A percentile compares a stretch with the other conserved stretches of the same genome.
phyloP scores from a whole-genome alignment of 140 eudicot genomes.

The Senecio squalidus region DNA sequence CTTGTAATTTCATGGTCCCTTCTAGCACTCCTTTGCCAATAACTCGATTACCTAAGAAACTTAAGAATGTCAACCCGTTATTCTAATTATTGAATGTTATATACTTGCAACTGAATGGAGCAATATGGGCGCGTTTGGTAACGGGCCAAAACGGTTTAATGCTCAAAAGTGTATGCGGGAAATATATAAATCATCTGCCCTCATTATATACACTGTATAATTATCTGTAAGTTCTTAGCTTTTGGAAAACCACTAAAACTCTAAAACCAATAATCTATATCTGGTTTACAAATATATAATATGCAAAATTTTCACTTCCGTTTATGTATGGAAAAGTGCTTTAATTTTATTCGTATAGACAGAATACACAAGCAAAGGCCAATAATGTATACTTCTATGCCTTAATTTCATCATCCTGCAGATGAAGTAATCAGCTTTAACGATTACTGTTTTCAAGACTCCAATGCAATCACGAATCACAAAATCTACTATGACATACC shows the following conservation, averaged over 20 bases:
- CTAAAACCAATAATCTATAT: too few species aligned
- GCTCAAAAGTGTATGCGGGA: too few species aligned
- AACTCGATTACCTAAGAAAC: constrained; percentile 51
- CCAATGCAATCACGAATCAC: background rate
- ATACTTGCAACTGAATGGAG: background rate
- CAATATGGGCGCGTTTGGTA: too few species aligned
- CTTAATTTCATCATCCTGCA: background rate
- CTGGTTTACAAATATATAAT: too few species aligned
- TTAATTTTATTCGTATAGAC: too few species aligned
- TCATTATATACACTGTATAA: too few species aligned
- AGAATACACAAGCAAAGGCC: background rate
- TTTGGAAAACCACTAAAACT: background rate
- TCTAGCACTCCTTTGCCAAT: constrained; percentile 80
- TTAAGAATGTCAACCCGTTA: constrained; percentile 71
- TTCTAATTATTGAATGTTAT: background rate
- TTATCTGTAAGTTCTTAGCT: background rate
- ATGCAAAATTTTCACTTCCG: too few species aligned
- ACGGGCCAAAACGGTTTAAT: too few species aligned
- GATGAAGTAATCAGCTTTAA: background rate
- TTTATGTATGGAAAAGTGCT: too few species aligned
- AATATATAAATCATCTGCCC: too few species aligned
- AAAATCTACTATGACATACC: background rate
- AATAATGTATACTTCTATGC: background rate
- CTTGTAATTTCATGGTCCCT: constrained; percentile 92
- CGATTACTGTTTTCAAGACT: constrained; percentile 5